Evolutionary conservation across 2,329 filamentous ascomycete genomes (phyloP).

Genomic region (Aaosphaeria arxii): DNA sequence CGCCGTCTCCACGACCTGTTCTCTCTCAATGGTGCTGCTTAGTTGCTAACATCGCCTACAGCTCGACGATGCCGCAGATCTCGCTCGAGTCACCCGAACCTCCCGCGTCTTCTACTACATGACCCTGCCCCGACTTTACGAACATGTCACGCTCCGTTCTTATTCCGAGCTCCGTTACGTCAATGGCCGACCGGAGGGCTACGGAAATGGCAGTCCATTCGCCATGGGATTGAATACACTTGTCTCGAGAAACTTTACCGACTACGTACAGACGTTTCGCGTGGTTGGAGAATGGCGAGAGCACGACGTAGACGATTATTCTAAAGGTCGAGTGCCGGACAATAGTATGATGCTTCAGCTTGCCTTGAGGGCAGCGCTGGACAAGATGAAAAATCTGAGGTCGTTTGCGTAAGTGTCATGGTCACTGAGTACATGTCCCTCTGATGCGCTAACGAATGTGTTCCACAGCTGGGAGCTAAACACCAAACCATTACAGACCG

Average conservation of each 20-base stretch:
- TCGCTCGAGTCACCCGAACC: slow-evolving; percentile 58
- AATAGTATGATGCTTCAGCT: slow-evolving; percentile 63
- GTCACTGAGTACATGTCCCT: background rate
- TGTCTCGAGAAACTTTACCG: slow-evolving; percentile 54
- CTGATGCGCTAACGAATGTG: too few species aligned
- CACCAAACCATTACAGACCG: slow-evolving; percentile 57
- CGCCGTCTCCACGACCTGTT: too few species aligned
- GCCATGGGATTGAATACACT: slow-evolving; percentile 61
- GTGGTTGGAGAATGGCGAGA: slow-evolving; percentile 58
- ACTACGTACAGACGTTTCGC: slow-evolving; percentile 52
- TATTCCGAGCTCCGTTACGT: slow-evolving; percentile 59
- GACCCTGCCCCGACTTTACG: slow-evolving; percentile 60
- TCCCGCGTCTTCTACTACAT: slow-evolving; percentile 64
- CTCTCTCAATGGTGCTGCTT: too few species aligned
- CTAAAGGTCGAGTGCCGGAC: slow-evolving; percentile 60
- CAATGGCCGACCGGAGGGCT: slow-evolving; percentile 57
- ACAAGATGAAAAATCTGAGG: slow-evolving; percentile 56
- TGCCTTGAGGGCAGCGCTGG: slow-evolving; percentile 56
- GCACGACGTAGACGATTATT: slow-evolving; percentile 56
- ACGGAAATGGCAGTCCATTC: slow-evolving; percentile 62
- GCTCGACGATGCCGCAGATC: slow-evolving; percentile 58
- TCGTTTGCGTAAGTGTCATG: slow-evolving; percentile 46
- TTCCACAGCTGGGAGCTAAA: slow-evolving; percentile 56
- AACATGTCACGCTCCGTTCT: slow-evolving; percentile 54
- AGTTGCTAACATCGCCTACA: slow-evolving; percentile 17